Base-by-base conservation (phyloP, 345 rosid genomes). In the Cardamine resedifolia region DNA sequence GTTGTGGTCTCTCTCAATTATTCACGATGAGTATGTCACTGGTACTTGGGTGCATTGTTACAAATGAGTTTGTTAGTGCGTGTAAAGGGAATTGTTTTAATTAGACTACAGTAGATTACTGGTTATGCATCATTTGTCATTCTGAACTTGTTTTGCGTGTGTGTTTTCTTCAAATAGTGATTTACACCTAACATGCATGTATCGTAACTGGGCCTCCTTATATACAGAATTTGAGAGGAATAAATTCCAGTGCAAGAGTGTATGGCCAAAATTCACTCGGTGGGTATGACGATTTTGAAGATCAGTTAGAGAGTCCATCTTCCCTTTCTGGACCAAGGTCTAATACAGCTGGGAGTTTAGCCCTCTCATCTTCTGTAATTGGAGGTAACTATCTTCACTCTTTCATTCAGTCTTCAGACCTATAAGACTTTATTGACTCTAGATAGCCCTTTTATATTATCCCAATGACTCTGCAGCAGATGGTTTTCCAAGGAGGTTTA, bases 261-360 rank as follows among this genome's bases (percentile, higher is more conserved):
- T 81, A 62, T 76, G 81, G 82, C 65, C 82, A 77, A 71, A 84
- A 82, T 64, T 75, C 79, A 68, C 21, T 77, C 4, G 55, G 71
- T 38, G 85, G 79, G 51, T 84, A 79, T 60, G 85, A 85, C 56
- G 85, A 68, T 43, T 64, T 76, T 85, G 86, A 84, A 74, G 89
- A 88, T 79, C 84, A 74, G 71, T 67, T 80, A 55, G 86, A 84
- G 72, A 58, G 72, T 71, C 61, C 71, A 59, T 73, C 84, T 67
- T 72, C 83, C 30, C 86, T 79, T 39, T 81, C 79, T 75, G 92
- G 89, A 71, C 83, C 81, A 77, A 87, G 92, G 76, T 74, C 82
- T 75, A 81, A 71, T 53, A 45, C 84, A 6, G 51, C 80, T 26
- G 83, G 81, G 51, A 81, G 28, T 73, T 49, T 67, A n/a, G 67